Evolutionary conservation across 257 asterid species (phyloP), one percentile per base, ranked within the genome.

Genomic region (Solanum etuberosum): DNA sequence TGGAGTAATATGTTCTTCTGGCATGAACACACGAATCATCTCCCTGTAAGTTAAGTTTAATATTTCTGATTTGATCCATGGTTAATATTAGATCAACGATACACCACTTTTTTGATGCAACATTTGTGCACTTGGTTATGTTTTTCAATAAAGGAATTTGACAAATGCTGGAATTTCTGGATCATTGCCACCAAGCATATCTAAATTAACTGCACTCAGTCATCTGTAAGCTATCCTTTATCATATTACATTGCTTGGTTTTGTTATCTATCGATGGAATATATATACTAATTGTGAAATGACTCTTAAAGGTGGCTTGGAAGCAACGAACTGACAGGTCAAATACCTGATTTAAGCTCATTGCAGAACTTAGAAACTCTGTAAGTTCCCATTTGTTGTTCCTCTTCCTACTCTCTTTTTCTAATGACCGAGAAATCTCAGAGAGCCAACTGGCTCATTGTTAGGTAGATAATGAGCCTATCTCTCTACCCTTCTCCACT

Each of bases 31-130:
- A 32, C 92, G 97, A 54, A 77, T 97, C 87, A 65, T 84, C 86
- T 85, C 98, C 46, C 70, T 97, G 99, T 97, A 91, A 92, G 98
- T 89, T 97, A 91, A 92, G 98, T 89, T 25, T 31, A 31, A 20
- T 81, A 54, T 48, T 5, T 48, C 68, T 20, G 68, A 48, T 31
- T 31, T 81, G n/a, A 18, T 31, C 21, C 70, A 48, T 2, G 13
- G 34, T 27, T 27, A 48, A 0, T 46, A 31, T 18, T 31, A 18
- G 85, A 81, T 9, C 85, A 46, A 29, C 6, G 13, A 80, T 42
- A 42, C 25, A 78, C 14, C 23, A 25, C 9, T 42, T 42, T 78
- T 42, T 34, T 78, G 25, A 78, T 43, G 37, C 59, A 77, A 77
- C 25, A 40, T 65, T 76, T 74, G 65, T 43, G 84, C 73, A 1